Base-by-base conservation (phyloP, 805 yeast species). In the Helenozyma rhizophorensis region DNA sequence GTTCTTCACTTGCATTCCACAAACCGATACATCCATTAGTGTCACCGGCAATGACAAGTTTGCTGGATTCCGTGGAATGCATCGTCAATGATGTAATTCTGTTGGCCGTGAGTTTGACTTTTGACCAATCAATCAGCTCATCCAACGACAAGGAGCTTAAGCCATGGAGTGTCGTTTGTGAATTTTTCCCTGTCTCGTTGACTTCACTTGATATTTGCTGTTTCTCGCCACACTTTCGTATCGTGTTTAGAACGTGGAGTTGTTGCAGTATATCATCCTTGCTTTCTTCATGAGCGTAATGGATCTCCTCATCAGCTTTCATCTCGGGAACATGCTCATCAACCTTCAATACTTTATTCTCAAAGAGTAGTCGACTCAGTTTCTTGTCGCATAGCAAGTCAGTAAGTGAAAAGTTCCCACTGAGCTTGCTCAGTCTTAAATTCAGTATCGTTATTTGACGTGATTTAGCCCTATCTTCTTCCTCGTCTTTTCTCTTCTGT, bases 11-110 rank as follows among this genome's bases (percentile, higher is more conserved):
- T 6, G 84, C 81, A 27, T 89, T 79, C 97, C 97, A 90, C 11
- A 93, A 68, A 0, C 97, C 97, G 26, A 88, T 59, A 41, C 78
- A 73, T 5, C 98, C 98, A n/a, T 63, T 60, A 9, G 86, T 85
- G 58, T 93, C 98, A 28, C 97, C 97, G 1, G 88, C 96, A 21
- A 85, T 53, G 2, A 88, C 68, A 4, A 90, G 49, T 42, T 82
- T 70, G 39, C 78, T 77, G 1, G 68, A 71, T 0, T 52, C 54
- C 0, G 83, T 59, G 0, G 97, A 96, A 56, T 90, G 97, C 53
- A 86, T 82, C 24, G 69, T 64, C 25, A 88, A 70, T 2, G 84
- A 65, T 0, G 89, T 78, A 54, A 90, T 78, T 37, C 98, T 67
- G 32, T 80, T 83, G 23, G 74, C 72, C 1, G 84, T 74, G 4